Base-by-base conservation (phyloP, 495 filamentous ascomycete genomes). In the Hyaloscypha variabilis region DNA sequence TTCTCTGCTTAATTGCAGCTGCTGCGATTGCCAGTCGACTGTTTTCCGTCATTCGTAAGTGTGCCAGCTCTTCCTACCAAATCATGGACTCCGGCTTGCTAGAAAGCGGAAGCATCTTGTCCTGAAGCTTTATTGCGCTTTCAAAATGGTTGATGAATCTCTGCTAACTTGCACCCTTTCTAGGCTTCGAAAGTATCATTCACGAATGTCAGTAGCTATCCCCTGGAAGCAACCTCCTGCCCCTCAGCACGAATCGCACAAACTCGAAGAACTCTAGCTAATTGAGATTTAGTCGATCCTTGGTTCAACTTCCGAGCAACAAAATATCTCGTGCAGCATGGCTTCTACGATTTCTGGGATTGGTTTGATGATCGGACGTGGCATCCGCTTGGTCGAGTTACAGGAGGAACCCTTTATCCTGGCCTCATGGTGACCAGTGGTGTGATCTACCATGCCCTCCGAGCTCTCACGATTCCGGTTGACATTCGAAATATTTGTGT, bases 361-460 rank as follows among this genome's bases (percentile, higher is more conserved):
- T 99, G 96, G 96, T 99, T 99, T 74, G 96, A 99, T 81, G 96
- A 99, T 83, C 89, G 95, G 82, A 99, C 96, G 86, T 99, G 96
- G 96, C 95, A 99, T 80, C 96, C 96, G 66, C 90, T 99, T 64
- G 96, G 96, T 65, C 92, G 96, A 80, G 96, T 99, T 71, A 99
- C 96, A 64, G 96, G 96, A 78, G 96, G 96, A 72, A 99, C 96
- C 25, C 87, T 99, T 62, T 99, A 99, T 76, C 96, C 96, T 23
- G 96, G 96, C 71, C 85, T 99, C 67, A 99, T 99, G 96, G 96
- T 98, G 72, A 99, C 96, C 71, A 97, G 94, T 80, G 96, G 96
- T 67, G 87, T 85, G 69, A 98, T 98, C 78, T 98, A 97, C 82
- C 93, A 99, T 74, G 77, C 93, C 73, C 90, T 99, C 67, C 91